A percentile compares a stretch with the other conserved stretches of the same genome.
Evolutionary conservation across 2,329 filamentous ascomycete species (phyloP).

Genomic region (Hymenoscyphus fraxineus): DNA sequence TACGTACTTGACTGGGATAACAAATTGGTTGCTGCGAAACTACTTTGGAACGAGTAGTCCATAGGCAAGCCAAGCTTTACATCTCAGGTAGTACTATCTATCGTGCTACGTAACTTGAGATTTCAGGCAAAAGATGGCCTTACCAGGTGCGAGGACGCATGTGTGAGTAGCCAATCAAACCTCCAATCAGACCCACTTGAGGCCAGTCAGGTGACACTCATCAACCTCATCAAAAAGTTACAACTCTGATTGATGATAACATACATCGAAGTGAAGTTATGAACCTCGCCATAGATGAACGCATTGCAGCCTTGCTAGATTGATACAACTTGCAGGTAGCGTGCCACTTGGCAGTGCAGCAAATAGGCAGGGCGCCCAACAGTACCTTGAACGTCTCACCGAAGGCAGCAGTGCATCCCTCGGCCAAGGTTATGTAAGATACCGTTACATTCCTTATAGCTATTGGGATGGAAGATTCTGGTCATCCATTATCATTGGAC

Average conservation of each 20-base stretch:
- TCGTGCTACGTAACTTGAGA: not conserved
- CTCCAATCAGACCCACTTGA: too few species aligned
- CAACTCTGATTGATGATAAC: too few species aligned
- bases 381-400: not conserved
- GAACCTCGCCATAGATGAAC: too few species aligned
- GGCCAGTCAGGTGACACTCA: too few species aligned
- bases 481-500: not conserved
- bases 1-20: not conserved
- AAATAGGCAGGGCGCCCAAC: not conserved
- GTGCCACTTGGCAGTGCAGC: not conserved
- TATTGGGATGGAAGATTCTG: not conserved
- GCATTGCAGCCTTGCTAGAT: too few species aligned
- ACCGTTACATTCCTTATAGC: not conserved
- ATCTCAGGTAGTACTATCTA: too few species aligned
- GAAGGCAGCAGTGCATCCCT: not conserved
- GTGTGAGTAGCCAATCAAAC: too few species aligned
- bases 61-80: not conserved
- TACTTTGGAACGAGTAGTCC: too few species aligned
- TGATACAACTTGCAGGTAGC: too few species aligned
- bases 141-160: too few species aligned
- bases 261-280: too few species aligned
- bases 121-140: not conserved
- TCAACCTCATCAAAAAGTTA: too few species aligned
- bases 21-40: not conserved
- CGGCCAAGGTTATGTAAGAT: not conserved